Evolutionary conservation across 2,329 filamentous ascomycete genomes (phyloP), one percentile per base, ranked within the genome.

Genomic region (Coniella lustricola): DNA sequence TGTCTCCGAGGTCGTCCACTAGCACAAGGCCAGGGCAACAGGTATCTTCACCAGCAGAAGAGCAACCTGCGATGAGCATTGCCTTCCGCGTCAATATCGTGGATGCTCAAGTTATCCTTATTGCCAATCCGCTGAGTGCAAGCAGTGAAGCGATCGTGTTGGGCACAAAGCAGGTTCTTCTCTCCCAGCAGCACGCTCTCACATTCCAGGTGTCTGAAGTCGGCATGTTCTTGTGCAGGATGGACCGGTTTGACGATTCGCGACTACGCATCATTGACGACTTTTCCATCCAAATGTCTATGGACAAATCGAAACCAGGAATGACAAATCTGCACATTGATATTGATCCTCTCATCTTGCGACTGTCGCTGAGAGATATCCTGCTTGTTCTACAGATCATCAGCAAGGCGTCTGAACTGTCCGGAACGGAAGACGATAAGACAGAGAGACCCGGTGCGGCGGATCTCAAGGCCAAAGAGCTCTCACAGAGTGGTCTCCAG

Each of bases 221-320:
- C 46, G 93, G 93, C 57, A 98, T 99, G 93, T 99, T 96, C 64
- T 68, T 98, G 29, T 98, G 94, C 62, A 86, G 93, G 12, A 98
- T 99, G 93, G 94, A 99, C 65, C 87, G 84, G 54, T 97, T 97
- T 57, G 91, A 98, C 57, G 90, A 87, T 3, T 90, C 85, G 35
- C 82, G 89, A 33, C 75, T 98, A 40, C 83, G 93, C 16, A 95
- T 99, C 53, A 79, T 99, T 29, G 94, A 99, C 62, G 90, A 98
- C 65, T 98, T 98, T 64, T 95, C 90, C 3, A 73, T 97, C 9
- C 87, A 93, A 54, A 75, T 95, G 58, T 93, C 88, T 3, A 81
- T 98, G 72, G 91, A 98, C 60, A 79, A 66, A 53, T 82, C 79
- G 0, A 69, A 72, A 43, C 62, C 69, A 0, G 82, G 81, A 56